Conservation (phyloP, 1,139 yeast species). For the Schizosaccharomyces versatilis region DNA sequence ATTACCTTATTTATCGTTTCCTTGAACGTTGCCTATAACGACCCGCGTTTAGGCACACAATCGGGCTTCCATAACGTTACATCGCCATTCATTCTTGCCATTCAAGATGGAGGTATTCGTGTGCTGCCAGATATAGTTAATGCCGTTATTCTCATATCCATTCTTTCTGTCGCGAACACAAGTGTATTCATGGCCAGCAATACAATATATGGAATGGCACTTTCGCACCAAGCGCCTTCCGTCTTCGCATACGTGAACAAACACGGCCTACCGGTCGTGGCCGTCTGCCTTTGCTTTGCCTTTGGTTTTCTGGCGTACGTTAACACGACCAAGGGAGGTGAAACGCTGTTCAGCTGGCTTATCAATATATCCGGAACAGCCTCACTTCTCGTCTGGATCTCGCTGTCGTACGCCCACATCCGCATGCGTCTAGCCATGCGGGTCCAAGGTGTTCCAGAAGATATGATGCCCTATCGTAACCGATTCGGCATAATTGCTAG, state of each 20-base stretch:
- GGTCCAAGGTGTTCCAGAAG: conserved; percentile 26
- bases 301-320: conserved; percentile 33
- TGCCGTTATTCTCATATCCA: conserved; percentile 47
- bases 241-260: conserved; percentile 50
- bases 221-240: conserved; percentile 62
- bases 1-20: conserved; percentile 46
- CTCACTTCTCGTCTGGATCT: conserved; percentile 65
- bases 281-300: neutral
- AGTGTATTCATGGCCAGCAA: conserved; percentile 61
- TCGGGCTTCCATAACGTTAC: conserved; percentile 26
- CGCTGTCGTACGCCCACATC: conserved; percentile 52
- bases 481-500: neutral
- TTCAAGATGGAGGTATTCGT: conserved; percentile 45
- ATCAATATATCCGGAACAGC: conserved; percentile 67
- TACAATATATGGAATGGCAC: conserved; percentile 48
- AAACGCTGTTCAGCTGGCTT: conserved; percentile 55
- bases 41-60: conserved; percentile 29
- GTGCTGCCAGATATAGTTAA: conserved; percentile 48
- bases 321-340: conserved; percentile 38
- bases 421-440: conserved; percentile 58
- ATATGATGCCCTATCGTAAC: neutral
- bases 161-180: conserved; percentile 50
- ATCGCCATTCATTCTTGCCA: conserved; percentile 54
- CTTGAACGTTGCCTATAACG: conserved; percentile 52
- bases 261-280: conserved; percentile 40